Conservation (phyloP, 2,329 filamentous ascomycete species). For the Cylindrodendrum hubeiense region DNA sequence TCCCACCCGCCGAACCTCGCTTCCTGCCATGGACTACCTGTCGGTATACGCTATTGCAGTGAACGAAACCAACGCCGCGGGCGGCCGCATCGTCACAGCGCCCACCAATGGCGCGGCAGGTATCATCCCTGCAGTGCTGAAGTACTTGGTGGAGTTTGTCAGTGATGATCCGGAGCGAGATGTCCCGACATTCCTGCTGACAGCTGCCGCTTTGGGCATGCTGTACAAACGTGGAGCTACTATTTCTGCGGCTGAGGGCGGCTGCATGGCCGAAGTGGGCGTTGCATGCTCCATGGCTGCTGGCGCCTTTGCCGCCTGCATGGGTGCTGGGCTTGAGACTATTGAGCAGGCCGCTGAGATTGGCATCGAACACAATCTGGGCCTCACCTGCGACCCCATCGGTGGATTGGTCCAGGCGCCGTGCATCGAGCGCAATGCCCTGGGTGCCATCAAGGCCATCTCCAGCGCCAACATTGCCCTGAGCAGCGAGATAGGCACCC, state of each 20-base stretch:
- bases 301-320: slow-evolving; percentile 63
- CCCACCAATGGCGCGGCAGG: slow-evolving; percentile 65
- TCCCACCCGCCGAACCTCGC: slow-evolving; percentile 59
- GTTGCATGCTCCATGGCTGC: slow-evolving; percentile 66
- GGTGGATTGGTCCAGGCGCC: slow-evolving; percentile 64
- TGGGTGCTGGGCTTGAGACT: slow-evolving; percentile 63
- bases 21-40: slow-evolving; percentile 64
- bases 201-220: slow-evolving; percentile 64
- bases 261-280: slow-evolving; percentile 67
- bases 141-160: slow-evolving; percentile 63
- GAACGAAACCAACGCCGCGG: slow-evolving; percentile 65
- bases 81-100: slow-evolving; percentile 63
- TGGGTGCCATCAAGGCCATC: slow-evolving; percentile 64
- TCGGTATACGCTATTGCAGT: slow-evolving; percentile 65
- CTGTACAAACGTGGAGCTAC: slow-evolving; percentile 66
- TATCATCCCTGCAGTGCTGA: slow-evolving; percentile 64
- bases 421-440: slow-evolving; percentile 64
- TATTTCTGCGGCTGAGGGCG: slow-evolving; percentile 64
- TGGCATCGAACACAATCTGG: slow-evolving; percentile 65
- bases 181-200: slow-evolving; percentile 62
- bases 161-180: slow-evolving; percentile 64
- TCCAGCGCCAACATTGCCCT: slow-evolving; percentile 63
- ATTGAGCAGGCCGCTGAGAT: slow-evolving; percentile 66
- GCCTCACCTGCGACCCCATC: slow-evolving; percentile 64
- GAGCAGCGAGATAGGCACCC: slow-evolving; percentile 58